Percentiles rank a stretch among this genome's conserved stretches.
These are phyloP conservation scores for Termitomyces sp. DNA, from an alignment of 768 basidiomycete genomes.

Conservation along the genomic window DNA sequence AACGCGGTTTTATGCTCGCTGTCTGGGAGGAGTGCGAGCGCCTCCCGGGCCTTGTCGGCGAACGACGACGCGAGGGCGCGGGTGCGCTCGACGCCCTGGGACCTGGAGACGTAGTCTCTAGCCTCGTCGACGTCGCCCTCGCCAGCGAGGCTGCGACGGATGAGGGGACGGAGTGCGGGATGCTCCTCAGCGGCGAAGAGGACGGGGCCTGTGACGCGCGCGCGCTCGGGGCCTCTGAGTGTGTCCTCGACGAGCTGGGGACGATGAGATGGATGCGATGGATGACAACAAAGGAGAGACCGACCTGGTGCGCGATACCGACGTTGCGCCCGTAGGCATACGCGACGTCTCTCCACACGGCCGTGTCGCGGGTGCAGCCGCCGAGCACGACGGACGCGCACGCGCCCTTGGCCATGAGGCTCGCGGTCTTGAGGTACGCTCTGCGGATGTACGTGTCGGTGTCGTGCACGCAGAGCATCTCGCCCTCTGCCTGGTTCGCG, in stretches of 20 bases:
- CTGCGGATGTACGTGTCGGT: conserved; percentile 58
- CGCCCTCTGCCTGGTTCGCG: conserved; percentile 94
- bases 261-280: not conserved
- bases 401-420: conserved; percentile 83
- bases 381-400: conserved; percentile 86
- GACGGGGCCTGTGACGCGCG: conserved; percentile 69
- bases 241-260: conserved; percentile 80
- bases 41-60: conserved; percentile 70
- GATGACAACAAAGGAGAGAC: not conserved
- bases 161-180: conserved; percentile 68
- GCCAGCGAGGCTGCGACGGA: conserved; percentile 69
- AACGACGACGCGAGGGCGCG: conserved; percentile 69
- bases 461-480: conserved; percentile 74
- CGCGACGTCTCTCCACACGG: conserved; percentile 82
- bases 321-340: conserved; percentile 89
- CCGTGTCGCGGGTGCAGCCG: conserved; percentile 61
- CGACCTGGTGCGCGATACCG: conserved; percentile 63
- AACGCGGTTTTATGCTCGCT: conserved; percentile 78
- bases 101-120: conserved; percentile 59
- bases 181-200: conserved; percentile 86
- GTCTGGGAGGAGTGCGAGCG: conserved; percentile 66
- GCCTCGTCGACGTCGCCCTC: conserved; percentile 69
- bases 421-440: conserved; percentile 83
- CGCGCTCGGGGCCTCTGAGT: conserved; percentile 28
- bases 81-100: conserved; percentile 76